Evolutionary conservation across 2,329 filamentous ascomycete genomes (phyloP).

Genomic region (Talaromyces islandicus): DNA sequence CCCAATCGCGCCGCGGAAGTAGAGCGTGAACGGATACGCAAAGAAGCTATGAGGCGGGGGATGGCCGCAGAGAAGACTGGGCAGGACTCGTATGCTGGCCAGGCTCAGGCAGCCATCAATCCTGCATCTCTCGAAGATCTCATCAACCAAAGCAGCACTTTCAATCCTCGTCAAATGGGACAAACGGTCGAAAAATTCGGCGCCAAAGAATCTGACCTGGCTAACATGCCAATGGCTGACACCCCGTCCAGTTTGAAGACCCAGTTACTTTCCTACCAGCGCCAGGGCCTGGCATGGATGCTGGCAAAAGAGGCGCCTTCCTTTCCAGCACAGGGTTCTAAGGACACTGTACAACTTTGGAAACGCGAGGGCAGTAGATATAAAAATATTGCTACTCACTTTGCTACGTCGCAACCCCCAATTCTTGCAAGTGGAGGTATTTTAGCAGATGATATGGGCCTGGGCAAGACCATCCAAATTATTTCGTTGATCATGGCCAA

Average conservation of each 20-base stretch:
- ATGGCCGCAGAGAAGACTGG: conserved; percentile 15
- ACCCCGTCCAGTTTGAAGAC: conserved; percentile 63
- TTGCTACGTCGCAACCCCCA: conserved; percentile 53
- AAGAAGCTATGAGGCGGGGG: conserved; percentile 31
- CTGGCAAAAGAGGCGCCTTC: conserved; percentile 65
- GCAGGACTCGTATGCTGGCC: conserved; percentile 25
- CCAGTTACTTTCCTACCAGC: conserved; percentile 71
- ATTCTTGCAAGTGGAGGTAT: conserved; percentile 72
- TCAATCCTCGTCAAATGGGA: conserved; percentile 60
- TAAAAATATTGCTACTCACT: conserved; percentile 67
- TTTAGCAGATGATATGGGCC: conserved; percentile 85
- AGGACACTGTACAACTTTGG: conserved; percentile 72
- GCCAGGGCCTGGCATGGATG: conserved; percentile 76
- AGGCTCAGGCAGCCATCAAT: conserved; percentile 20
- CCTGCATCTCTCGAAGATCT: conserved; percentile 56
- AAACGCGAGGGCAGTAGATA: conserved; percentile 50
- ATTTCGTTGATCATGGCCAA: conserved; percentile 70
- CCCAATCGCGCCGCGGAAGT: not conserved
- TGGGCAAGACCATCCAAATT: conserved; percentile 82
- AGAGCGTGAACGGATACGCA: conserved; percentile 46
- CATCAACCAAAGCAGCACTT: conserved; percentile 58
- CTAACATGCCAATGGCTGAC: conserved; percentile 64
- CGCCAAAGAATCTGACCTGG: conserved; percentile 63
- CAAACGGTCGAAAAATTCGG: conserved; percentile 66
- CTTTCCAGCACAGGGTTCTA: conserved; percentile 53